Conservation (phyloP, 768 basidiomycete species). For the Lanmaoa rubissima region DNA sequence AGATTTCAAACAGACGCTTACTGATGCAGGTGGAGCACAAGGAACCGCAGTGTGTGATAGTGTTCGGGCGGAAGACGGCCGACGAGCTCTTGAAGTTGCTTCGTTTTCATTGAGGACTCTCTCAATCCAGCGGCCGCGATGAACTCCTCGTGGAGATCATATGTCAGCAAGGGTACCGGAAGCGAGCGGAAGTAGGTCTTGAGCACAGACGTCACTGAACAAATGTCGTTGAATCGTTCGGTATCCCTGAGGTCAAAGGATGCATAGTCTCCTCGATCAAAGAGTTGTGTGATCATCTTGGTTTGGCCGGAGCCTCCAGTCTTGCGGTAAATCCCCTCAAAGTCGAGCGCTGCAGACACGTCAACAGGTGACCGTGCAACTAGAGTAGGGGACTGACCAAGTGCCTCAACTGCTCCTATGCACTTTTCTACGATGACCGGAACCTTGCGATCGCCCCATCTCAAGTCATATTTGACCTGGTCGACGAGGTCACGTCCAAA, state of each 20-base stretch:
- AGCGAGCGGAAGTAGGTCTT: conserved; percentile 96
- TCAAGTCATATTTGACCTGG: conserved; percentile 71
- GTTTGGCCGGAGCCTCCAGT: conserved; percentile 91
- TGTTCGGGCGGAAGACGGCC: conserved; percentile 82
- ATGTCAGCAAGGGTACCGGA: conserved; percentile 88
- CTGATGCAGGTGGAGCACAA: conserved; percentile 90
- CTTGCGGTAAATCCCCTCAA: conserved; percentile 98
- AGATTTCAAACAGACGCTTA: conserved; percentile 35
- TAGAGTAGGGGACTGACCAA: conserved; percentile 51
- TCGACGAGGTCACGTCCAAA: conserved; percentile 88
- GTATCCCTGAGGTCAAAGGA: conserved; percentile 86
- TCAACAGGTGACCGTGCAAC: neutral
- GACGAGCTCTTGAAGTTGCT: conserved; percentile 64
- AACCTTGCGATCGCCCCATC: conserved; percentile 58
- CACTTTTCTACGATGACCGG: conserved; percentile 95
- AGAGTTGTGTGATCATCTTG: conserved; percentile 90
- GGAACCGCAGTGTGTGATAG: conserved; percentile 74
- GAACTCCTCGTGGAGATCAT: conserved; percentile 88
- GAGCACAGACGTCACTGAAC: conserved; percentile 92
- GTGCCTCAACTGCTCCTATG: conserved; percentile 86
- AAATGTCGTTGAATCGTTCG: conserved; percentile 95
- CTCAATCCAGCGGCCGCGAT: conserved; percentile 70
- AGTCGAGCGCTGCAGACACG: conserved; percentile 71
- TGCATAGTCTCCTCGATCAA: conserved; percentile 88
- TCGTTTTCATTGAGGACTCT: conserved; percentile 59